Base-by-base conservation (phyloP, 2,329 filamentous ascomycete species). In the Calonectria multiphialidica region DNA sequence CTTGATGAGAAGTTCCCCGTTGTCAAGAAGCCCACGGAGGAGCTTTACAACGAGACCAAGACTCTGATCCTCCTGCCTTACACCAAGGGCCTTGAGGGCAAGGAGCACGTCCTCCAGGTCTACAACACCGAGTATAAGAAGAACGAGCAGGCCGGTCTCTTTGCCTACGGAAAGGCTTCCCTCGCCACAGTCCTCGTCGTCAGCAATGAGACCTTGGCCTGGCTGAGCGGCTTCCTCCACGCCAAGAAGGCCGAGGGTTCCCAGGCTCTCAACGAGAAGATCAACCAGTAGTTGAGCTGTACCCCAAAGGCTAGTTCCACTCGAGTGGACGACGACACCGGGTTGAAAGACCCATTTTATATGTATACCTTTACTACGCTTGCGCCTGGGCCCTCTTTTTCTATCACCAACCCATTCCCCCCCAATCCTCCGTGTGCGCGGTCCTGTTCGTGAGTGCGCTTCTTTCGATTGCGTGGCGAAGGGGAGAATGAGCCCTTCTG, bases 1-100 rank as follows among this genome's bases (percentile, higher is more conserved):
- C 87, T 96, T 78, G 94, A 96, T 77, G 85, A 90, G 82, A 90
- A 87, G 75, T 93, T 95, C 82, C 94, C 94, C 65, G 88, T 90
- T 72, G 88, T 96, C 82, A 94, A 93, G 87, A 93, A 95, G 85
- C 91, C 94, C 63, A 94, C 93, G 30, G 87, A 89, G 75, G 92
- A 94, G 82, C 87, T 96, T 65, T 91, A 91, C 83, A 87, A 87
- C 71, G 90, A 92, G 18, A 89, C 93, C 78, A 89, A 91, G 81
- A 87, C 87, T 78, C 84, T 92, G 47, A 88, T 93, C 70, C 87
- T 90, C 74, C 86, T 91, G 73, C 94, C 94, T 9, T 84, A 92
- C 78, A 90, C 90, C 80, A 89, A 93, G 78, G 90, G 89, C 25
- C 78, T 86, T 21, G 89, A 92, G 83, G 88, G 90, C 76, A 91